Percentiles rank a stretch among this genome's conserved stretches.
These are phyloP conservation scores for Crithidia sp. DNA, from an alignment of 208 protist species.

Conservation along the genomic window DNA sequence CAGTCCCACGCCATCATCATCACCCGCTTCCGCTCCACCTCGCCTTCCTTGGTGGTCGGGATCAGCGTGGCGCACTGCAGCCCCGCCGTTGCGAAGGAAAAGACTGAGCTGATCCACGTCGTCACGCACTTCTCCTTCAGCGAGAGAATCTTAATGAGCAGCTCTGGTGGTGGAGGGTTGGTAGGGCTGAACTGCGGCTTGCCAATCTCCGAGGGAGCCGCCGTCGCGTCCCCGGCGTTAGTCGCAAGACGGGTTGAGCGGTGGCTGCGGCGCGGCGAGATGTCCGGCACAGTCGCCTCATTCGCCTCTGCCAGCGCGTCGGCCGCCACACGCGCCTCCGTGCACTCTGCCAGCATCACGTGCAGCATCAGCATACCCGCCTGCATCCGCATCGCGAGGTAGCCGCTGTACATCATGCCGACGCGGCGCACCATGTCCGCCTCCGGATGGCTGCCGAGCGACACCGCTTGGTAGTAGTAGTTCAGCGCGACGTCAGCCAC, in stretches of 20 bases:
- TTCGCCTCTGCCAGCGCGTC: not conserved
- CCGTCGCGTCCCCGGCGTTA: not conserved
- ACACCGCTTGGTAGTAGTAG: constrained; percentile 6
- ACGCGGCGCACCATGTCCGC: constrained; percentile 16
- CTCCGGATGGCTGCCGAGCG: not conserved
- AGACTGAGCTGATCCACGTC: not conserved
- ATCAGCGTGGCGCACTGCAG: not conserved
- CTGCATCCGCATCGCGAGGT: constrained; percentile 3
- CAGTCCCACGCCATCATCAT: not conserved
- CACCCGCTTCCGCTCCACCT: not conserved
- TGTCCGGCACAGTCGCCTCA: not conserved
- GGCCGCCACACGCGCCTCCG: not conserved
- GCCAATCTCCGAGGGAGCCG: not conserved
- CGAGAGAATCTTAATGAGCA: not conserved
- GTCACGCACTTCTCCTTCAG: not conserved
- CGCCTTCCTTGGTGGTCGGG: not conserved
- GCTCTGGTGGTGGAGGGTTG: not conserved
- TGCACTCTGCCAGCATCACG: not conserved
- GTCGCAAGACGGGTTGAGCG: not conserved
- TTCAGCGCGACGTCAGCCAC: constrained; percentile 28
- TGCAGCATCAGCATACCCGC: not conserved
- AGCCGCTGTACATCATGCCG: constrained; percentile 22
- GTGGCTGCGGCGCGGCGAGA: not conserved
- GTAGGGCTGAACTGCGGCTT: not conserved
- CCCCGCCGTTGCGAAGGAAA: not conserved